phyloP scores from a whole-genome alignment of 2,329 filamentous ascomycete species.

The Stagonosporopsis vannaccii region DNA sequence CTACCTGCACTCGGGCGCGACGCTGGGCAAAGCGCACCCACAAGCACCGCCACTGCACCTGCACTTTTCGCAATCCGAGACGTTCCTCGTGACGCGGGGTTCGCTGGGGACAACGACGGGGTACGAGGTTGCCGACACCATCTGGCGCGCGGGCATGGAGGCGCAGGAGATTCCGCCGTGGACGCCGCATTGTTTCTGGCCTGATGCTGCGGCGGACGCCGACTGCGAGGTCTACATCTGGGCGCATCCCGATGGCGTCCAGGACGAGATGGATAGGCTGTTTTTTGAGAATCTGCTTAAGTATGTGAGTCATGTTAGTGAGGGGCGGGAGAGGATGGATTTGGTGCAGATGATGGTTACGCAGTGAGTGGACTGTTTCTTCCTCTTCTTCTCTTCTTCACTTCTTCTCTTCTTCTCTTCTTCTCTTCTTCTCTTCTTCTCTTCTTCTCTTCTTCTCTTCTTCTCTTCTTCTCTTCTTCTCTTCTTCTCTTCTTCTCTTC shows the following conservation, averaged over 20 bases:
- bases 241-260: constrained; percentile 24
- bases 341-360: constrained; percentile 23
- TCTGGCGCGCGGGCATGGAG: neutral
- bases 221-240: constrained; percentile 22
- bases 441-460: too few relatives aligned
- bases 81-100: constrained; percentile 19
- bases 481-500: too few relatives aligned
- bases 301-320: constrained; percentile 22
- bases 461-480: neutral
- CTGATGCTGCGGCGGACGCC: constrained; percentile 9
- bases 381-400: neutral
- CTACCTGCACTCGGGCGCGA: constrained; percentile 12
- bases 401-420: neutral
- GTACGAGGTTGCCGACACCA: neutral
- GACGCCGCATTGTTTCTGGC: constrained; percentile 25
- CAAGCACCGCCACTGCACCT: constrained; percentile 27
- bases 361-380: constrained; percentile 17
- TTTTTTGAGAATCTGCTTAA: constrained; percentile 26
- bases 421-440: too few relatives aligned
- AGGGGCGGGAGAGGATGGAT: constrained; percentile 22
- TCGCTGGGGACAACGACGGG: constrained; percentile 16
- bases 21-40: constrained; percentile 19
- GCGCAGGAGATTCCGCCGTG: constrained; percentile 19
- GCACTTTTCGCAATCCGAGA: constrained; percentile 28
- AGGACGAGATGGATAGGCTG: constrained; percentile 24